A percentile compares a stretch with the other conserved stretches of the same genome.
phyloP scores from a whole-genome alignment of 208 protist genomes.

The Crithidia sp. region DNA sequence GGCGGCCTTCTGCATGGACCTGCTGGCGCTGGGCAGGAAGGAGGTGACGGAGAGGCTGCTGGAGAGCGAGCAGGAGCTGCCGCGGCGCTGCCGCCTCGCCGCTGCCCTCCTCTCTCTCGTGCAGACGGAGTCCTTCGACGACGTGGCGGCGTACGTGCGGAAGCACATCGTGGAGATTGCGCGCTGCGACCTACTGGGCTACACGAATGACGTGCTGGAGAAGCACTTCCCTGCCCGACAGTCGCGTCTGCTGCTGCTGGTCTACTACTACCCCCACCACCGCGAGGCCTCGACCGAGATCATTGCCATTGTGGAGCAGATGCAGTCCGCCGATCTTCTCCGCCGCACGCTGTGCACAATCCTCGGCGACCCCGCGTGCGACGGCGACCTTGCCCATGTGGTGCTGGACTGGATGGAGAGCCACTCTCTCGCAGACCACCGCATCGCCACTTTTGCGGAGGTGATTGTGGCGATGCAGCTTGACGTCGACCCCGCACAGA shows the following conservation, averaged over 20 bases:
- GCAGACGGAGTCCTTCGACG: slow-evolving; percentile 23
- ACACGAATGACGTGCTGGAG: slow-evolving; percentile 54
- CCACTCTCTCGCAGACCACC: slow-evolving; percentile 62
- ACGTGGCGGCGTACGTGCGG: slow-evolving; percentile 46
- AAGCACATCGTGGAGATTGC: slow-evolving; percentile 52
- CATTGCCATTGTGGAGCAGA: slow-evolving; percentile 33
- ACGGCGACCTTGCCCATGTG: slow-evolving; percentile 36
- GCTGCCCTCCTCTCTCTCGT: slow-evolving; percentile 45
- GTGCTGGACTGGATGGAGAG: slow-evolving; percentile 76
- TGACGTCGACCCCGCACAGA: slow-evolving; percentile 45
- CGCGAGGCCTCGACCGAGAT: slow-evolving; percentile 30
- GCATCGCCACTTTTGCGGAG: slow-evolving; percentile 59
- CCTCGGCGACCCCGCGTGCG: slow-evolving; percentile 41
- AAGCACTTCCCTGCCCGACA: slow-evolving; percentile 42
- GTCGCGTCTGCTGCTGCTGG: slow-evolving; percentile 45
- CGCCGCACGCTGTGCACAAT: slow-evolving; percentile 38
- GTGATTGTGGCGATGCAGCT: slow-evolving; percentile 56
- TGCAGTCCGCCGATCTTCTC: slow-evolving; percentile 30
- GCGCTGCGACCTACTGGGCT: slow-evolving; percentile 39
- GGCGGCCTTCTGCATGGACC: slow-evolving; percentile 49
- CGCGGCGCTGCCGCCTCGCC: slow-evolving; percentile 46
- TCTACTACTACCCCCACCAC: slow-evolving; percentile 55
- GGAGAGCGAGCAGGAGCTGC: slow-evolving; percentile 34
- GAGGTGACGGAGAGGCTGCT: slow-evolving; percentile 38
- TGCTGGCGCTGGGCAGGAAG: slow-evolving; percentile 30